Base-by-base conservation (phyloP, 768 basidiomycete species). In the Pleurotus sapidus region DNA sequence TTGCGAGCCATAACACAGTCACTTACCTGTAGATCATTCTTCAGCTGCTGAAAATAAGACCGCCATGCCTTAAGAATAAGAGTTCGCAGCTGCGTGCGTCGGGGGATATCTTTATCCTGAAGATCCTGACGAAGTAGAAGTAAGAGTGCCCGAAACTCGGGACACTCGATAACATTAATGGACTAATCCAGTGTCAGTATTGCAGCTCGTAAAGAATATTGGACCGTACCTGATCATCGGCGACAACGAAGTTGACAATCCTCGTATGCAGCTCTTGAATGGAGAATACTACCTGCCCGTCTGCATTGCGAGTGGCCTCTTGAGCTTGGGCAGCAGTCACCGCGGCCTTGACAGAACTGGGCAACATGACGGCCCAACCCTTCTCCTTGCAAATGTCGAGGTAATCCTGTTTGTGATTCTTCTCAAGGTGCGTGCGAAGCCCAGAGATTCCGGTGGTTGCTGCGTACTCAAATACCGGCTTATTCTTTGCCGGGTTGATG, bases 141-240 rank as follows among this genome's bases (percentile, higher is more conserved):
- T 12, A 71, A 54, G 4, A 72, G 64, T 24, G 60, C 48, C 5
- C 64, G 38, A 48, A 72, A 71, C 30, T 69, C 65, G 11, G 20
- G 57, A 46, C 64, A 60, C 39, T 71, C 64, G 18, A 71, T 58
- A 23, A 72, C 58, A 49, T 67, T 69, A n/a, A 70, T 61, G 3
- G 68, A 66, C 68, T 69, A 30, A 37, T 18, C 34, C 39, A 34
- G 42, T 17, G 7, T 20, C 17, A 37, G 38, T 17, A 38, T 18
- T 11, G 14, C 5, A 15, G 39, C 14, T n/a, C n/a, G n/a, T n/a
- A n/a, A 54, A 6, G 17, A 42, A 11, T 23, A 23, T 27, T 27
- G 5, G 27, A 27, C 42, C 51, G 39, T 54, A 54, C 51, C 47
- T 57, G 57, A 40, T 57, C 48, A 38, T 57, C 47, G 6, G 57